These are phyloP conservation scores for Phytophthora ramorum DNA, from an alignment of 352 stramenopile species.

Conservation along the genomic window DNA sequence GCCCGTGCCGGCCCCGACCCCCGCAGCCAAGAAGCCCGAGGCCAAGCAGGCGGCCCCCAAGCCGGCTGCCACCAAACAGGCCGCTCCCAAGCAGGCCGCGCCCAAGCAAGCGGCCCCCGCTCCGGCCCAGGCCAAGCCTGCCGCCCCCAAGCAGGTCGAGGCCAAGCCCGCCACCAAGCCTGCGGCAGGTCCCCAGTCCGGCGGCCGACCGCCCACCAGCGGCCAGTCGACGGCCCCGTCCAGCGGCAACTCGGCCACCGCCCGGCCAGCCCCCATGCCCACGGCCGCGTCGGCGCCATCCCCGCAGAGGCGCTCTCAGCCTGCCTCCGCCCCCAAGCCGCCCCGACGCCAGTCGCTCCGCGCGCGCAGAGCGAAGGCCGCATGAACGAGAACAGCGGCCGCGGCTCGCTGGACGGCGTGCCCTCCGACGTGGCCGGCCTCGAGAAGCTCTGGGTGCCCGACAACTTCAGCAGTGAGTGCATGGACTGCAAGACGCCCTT, in stretches of 20 bases:
- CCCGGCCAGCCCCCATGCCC: conserved; percentile 32
- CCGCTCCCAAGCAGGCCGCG: conserved; percentile 12
- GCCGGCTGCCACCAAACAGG: conserved; percentile 19
- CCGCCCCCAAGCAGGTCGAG: conserved; percentile 22
- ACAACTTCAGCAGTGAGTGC: conserved; percentile 89
- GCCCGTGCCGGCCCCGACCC: conserved; percentile 18
- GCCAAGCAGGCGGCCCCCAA: conserved; percentile 24
- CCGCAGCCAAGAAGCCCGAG: conserved; percentile 19
- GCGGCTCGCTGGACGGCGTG: conserved; percentile 60
- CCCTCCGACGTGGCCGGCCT: conserved; percentile 71
- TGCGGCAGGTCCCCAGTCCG: conserved; percentile 29
- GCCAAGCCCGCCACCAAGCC: conserved; percentile 21
- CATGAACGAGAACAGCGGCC: conserved; percentile 38
- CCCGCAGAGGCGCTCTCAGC: conserved; percentile 31
- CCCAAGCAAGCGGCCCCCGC: conserved; percentile 26
- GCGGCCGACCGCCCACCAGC: conserved; percentile 38
- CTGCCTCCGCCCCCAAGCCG: neutral
- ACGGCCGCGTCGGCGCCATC: conserved; percentile 25
- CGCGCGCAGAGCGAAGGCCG: conserved; percentile 42
- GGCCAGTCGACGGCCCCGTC: conserved; percentile 35
- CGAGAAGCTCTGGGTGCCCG: conserved; percentile 87
- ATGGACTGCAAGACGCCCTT: conserved; percentile 90
- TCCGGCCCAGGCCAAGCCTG: conserved; percentile 17
- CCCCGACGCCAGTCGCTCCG: conserved; percentile 5
- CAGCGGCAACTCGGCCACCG: conserved; percentile 23